Evolutionary conservation across 306 rosid genomes (phyloP).

Genomic region (Rosa persica): DNA sequence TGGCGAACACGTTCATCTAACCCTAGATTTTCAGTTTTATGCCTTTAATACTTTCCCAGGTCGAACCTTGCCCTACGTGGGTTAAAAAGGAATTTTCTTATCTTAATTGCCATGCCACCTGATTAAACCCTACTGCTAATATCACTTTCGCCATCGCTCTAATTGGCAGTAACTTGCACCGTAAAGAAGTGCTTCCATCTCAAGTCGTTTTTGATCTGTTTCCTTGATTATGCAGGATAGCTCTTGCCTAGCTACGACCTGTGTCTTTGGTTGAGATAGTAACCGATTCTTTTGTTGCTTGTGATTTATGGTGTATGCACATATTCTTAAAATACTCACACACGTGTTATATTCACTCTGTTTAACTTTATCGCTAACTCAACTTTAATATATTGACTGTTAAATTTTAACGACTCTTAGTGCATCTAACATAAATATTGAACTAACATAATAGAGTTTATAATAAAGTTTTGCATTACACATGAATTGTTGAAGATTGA

Average conservation of each 20-base stretch:
- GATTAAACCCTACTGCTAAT: neutral
- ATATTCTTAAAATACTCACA: no score
- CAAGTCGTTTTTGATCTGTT: neutral
- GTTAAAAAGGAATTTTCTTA: neutral
- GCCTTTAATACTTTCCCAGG: constrained; percentile 12
- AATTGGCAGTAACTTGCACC: neutral
- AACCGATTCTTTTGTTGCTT: neutral
- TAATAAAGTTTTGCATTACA: neutral
- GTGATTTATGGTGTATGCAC: neutral
- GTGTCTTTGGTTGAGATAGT: neutral
- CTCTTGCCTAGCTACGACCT: no score
- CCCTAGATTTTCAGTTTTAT: neutral
- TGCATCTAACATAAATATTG: no score
- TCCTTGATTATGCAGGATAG: neutral
- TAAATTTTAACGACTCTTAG: neutral
- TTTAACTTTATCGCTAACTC: no score
- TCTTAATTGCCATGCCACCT: neutral
- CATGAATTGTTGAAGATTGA: neutral
- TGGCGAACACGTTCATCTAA: neutral
- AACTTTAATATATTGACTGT: no score
- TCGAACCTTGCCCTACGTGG: constrained; percentile 1
- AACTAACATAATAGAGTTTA: neutral
- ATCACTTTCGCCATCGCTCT: neutral
- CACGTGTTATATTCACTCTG: no score
- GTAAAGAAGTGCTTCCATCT: neutral